These are phyloP conservation scores for Fibroporia radiculosa DNA, from an alignment of 768 basidiomycete genomes.

Conservation along the genomic window DNA sequence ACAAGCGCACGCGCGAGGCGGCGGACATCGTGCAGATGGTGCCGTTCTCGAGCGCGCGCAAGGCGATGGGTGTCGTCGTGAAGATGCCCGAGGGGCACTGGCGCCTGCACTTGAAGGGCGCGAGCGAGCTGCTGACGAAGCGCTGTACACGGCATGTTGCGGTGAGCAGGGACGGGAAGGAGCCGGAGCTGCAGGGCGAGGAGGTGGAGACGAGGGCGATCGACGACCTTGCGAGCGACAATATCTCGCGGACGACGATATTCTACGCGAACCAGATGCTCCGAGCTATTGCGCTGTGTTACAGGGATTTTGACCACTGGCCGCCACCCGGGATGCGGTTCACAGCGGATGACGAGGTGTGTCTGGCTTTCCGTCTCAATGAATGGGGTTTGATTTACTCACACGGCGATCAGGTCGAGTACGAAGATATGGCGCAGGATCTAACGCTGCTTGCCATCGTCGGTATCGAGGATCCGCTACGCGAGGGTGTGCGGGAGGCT, in stretches of 20 bases:
- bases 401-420: slow-evolving; percentile 45
- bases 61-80: slow-evolving; percentile 91
- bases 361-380: neutral
- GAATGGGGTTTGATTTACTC: neutral
- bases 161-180: slow-evolving; percentile 35
- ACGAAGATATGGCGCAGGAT: slow-evolving; percentile 57
- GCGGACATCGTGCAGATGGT: slow-evolving; percentile 74
- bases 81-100: slow-evolving; percentile 42
- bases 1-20: slow-evolving; percentile 54
- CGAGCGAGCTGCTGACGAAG: slow-evolving; percentile 86
- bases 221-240: slow-evolving; percentile 61
- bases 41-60: slow-evolving; percentile 90
- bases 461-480: slow-evolving; percentile 95
- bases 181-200: slow-evolving; percentile 15
- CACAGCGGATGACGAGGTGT: slow-evolving; percentile 46
- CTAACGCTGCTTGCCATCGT: slow-evolving; percentile 84
- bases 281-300: slow-evolving; percentile 91
- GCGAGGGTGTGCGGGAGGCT: slow-evolving; percentile 82
- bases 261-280: slow-evolving; percentile 97
- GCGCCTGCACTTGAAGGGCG: slow-evolving; percentile 85
- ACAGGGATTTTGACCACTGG: slow-evolving; percentile 82
- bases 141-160: slow-evolving; percentile 68
- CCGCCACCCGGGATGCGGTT: slow-evolving; percentile 49
- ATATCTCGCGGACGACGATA: slow-evolving; percentile 89
- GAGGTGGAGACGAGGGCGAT: slow-evolving; percentile 53